Evolutionary conservation across 495 filamentous ascomycete species (phyloP).

Genomic region (Platismatia glauca): DNA sequence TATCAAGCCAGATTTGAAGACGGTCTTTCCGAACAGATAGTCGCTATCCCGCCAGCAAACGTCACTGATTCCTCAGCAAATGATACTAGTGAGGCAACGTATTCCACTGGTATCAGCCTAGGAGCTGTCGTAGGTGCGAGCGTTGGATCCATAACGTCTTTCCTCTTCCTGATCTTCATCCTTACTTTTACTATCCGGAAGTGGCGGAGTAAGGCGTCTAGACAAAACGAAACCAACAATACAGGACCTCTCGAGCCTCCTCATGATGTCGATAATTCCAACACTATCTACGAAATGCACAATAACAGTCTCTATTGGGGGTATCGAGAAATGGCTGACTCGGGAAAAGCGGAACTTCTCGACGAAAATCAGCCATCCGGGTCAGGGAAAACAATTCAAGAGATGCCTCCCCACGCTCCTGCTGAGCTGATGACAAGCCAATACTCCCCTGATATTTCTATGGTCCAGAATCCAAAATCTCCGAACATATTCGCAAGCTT

Average conservation of each 20-base stretch:
- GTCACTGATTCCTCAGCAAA: too few species aligned
- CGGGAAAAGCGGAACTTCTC: background rate
- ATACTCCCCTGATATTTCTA: too few species aligned
- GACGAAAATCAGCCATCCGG: background rate
- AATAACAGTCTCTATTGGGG: background rate
- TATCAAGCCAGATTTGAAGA: slow-evolving; percentile 13
- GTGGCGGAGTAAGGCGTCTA: background rate
- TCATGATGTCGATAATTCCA: background rate
- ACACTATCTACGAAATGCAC: background rate
- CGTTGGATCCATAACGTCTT: background rate
- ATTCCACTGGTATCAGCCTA: background rate
- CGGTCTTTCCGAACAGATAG: background rate
- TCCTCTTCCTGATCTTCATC: background rate
- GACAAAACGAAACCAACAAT: background rate
- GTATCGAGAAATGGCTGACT: background rate
- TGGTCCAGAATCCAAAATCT: too few species aligned
- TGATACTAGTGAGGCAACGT: background rate
- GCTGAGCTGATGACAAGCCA: too few species aligned
- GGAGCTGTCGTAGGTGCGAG: background rate
- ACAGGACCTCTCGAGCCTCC: background rate
- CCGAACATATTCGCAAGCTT: too few species aligned
- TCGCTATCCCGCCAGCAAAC: slow-evolving; percentile 7
- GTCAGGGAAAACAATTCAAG: background rate
- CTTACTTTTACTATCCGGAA: background rate
- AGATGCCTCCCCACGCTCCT: background rate